Evolutionary conservation across 2,329 filamentous ascomycete genomes (phyloP).

Genomic region (Huntiella moniliformis): DNA sequence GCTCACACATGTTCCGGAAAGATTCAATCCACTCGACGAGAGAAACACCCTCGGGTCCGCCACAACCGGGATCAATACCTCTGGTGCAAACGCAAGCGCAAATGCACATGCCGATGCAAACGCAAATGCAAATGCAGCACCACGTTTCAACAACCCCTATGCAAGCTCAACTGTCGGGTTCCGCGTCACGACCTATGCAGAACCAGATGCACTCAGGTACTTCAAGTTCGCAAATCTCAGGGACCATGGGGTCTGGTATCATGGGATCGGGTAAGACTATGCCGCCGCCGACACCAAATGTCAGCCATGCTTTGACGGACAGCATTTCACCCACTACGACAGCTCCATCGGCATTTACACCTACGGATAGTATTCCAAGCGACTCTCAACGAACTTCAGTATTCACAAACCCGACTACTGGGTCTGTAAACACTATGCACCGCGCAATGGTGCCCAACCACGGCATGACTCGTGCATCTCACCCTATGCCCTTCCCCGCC

Average conservation of each 20-base stretch:
- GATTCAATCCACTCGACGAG: constrained; percentile 22
- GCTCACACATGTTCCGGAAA: constrained; percentile 56
- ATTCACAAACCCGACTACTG: no score
- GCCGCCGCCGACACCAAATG: not conserved
- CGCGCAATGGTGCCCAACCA: no score
- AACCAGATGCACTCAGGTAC: no score
- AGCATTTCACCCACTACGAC: not conserved
- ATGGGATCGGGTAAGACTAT: no score
- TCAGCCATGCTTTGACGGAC: not conserved
- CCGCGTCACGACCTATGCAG: not conserved
- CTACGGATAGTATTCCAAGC: no score
- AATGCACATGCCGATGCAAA: not conserved
- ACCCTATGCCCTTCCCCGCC: constrained; percentile 13
- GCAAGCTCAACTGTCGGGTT: not conserved
- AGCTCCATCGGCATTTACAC: no score
- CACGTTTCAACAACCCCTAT: no score
- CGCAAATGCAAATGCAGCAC: not conserved
- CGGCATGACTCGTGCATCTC: not conserved
- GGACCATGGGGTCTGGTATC: no score
- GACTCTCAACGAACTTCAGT: not conserved
- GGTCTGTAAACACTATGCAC: no score
- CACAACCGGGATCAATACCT: constrained; percentile 15
- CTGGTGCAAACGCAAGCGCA: not conserved
- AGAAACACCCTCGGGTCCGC: constrained; percentile 3
- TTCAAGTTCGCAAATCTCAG: no score